Base-by-base conservation (phyloP, 306 rosid species). In the Amphicarpaea edgeworthii region DNA sequence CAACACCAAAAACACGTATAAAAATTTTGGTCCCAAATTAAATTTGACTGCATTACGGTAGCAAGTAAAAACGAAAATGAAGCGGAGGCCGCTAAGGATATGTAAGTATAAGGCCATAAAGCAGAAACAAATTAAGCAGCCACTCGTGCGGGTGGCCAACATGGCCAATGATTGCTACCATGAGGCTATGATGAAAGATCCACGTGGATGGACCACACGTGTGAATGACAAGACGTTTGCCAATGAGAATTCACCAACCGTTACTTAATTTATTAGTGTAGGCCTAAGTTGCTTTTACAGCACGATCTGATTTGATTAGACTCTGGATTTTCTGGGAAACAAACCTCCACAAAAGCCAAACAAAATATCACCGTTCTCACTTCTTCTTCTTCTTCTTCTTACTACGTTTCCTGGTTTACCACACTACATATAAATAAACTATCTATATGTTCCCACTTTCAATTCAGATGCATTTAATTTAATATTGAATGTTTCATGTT, bases 61-160 rank as follows among this genome's bases (percentile, higher is more conserved):
- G 37, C 37, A 0, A 30, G 45, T 40, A 40, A 40, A 40, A 40
- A 8, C 45, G n/a, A 21, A 54, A 54, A 30, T 1, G 37, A 50
- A 15, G 8, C 20, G 17, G 47, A 12, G 40, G 16, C 9, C 37
- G 37, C 11, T 11, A 7, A 64, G 49, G 73, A 20, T n/a, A n/a
- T n/a, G n/a, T n/a, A n/a, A n/a, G n/a, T n/a, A n/a, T 2, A 21
- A 26, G 51, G 26, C 30, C 64, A 58, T 24, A 26, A 58, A 32
- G 46, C 58, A 64, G 41, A 30, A 67, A 43, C 14, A 8, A 81
- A n/a, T n/a, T n/a, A n/a, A 73, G 12, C 23, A 77, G 26, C 62
- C 90, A 80, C 84, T 79, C 97, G 94, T 91, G 94, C 87, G 91
- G 91, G 81, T 79, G 65, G 58, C 49, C 82, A 81, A 47, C 68